phyloP scores from a whole-genome alignment of 441 rosid genomes.

The Bocquillonia castaneifolia region DNA sequence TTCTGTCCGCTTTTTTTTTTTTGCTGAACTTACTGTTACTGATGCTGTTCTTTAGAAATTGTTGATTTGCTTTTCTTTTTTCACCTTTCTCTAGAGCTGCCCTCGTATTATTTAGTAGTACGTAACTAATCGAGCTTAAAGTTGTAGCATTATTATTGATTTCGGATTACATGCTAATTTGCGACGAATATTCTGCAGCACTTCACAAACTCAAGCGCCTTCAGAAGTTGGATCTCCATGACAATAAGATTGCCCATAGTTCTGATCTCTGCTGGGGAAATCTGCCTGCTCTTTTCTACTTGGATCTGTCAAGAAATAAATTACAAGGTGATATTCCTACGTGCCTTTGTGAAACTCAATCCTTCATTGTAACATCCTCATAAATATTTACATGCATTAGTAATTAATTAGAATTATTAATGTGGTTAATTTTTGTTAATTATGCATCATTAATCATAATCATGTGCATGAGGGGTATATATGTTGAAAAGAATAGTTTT shows the following conservation, averaged over 20 bases:
- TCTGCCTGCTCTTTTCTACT: not conserved
- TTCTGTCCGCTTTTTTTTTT: too few species aligned
- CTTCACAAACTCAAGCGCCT: constrained; percentile 4
- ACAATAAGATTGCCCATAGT: not conserved
- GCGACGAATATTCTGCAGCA: not conserved
- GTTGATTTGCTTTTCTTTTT: not conserved
- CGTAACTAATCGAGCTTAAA: not conserved
- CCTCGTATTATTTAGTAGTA: not conserved
- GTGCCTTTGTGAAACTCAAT: not conserved
- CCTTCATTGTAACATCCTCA: too few species aligned
- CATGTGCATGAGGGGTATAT: too few species aligned
- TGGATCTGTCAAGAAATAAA: not conserved
- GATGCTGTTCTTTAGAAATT: not conserved
- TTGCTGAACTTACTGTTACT: not conserved
- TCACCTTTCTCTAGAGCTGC: too few species aligned
- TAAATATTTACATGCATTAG: too few species aligned
- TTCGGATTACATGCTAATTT: not conserved
- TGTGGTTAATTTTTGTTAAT: too few species aligned
- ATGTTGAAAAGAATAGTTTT: too few species aligned
- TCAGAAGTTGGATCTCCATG: not conserved
- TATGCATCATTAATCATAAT: too few species aligned
- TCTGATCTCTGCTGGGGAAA: constrained; percentile 3
- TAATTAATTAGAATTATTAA: too few species aligned
- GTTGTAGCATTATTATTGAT: not conserved
- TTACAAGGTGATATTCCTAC: not conserved